phyloP scores from a whole-genome alignment of 805 yeast genomes.

The Candida argentea region DNA sequence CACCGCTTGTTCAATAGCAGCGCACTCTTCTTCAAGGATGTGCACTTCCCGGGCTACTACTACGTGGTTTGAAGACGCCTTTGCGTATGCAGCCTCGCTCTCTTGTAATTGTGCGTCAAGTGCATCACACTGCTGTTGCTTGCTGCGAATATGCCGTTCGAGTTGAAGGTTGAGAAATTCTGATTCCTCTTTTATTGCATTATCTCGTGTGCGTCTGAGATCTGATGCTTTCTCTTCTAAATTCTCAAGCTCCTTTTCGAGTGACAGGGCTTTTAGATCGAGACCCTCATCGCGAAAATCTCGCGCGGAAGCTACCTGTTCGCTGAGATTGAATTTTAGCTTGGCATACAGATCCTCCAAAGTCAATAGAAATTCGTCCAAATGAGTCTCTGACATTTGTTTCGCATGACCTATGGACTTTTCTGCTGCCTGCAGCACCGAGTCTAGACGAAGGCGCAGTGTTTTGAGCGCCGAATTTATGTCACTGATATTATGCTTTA shows the following conservation, averaged over 20 bases:
- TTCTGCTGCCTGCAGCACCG: too few relatives aligned
- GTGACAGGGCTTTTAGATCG: not conserved
- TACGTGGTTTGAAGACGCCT: conserved; percentile 4
- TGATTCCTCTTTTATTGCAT: not conserved
- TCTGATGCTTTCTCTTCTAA: not conserved
- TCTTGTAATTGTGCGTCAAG: conserved; percentile 16
- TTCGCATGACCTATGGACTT: conserved; percentile 13
- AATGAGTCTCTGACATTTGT: conserved; percentile 15
- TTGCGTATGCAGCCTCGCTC: conserved; percentile 13
- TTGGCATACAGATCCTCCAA: conserved; percentile 19
- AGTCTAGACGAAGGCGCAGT: too few relatives aligned
- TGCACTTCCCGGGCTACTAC: conserved; percentile 3
- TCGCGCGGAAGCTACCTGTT: conserved; percentile 20
- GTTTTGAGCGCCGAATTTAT: too few relatives aligned
- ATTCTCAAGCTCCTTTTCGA: conserved; percentile 1
- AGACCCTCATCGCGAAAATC: conserved; percentile 12
- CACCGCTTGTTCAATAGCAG: too few relatives aligned
- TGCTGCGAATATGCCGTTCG: conserved; percentile 1
- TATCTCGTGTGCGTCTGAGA: not conserved
- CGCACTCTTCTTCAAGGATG: too few relatives aligned
- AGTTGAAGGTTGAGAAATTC: not conserved
- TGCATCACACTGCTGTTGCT: conserved; percentile 9
- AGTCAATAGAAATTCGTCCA: conserved; percentile 20
- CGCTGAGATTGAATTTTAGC: conserved; percentile 22
- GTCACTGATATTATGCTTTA: too few relatives aligned